These are phyloP conservation scores for Coleophoma cylindrospora DNA, from an alignment of 2,329 filamentous ascomycete species.

Conservation along the genomic window DNA sequence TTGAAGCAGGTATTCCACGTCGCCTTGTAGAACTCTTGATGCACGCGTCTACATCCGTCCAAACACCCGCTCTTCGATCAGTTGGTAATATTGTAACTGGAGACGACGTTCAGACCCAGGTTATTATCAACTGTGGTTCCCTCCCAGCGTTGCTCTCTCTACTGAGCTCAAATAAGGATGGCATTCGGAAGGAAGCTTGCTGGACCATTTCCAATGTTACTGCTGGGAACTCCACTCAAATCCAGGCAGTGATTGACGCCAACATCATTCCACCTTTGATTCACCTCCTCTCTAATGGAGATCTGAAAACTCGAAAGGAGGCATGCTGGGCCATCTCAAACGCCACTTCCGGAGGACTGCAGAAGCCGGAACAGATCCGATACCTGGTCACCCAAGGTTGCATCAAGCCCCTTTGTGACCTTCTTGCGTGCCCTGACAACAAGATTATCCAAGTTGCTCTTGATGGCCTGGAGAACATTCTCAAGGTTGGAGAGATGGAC, in stretches of 20 bases:
- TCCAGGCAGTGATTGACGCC: slow-evolving; percentile 92
- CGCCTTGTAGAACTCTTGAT: slow-evolving; percentile 95
- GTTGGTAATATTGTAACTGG: slow-evolving; percentile 99
- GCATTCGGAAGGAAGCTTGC: slow-evolving; percentile 98
- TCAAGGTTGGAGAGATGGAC: slow-evolving; percentile 98
- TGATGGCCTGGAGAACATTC: slow-evolving; percentile 96
- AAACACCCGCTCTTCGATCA: slow-evolving; percentile 93
- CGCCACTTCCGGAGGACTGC: slow-evolving; percentile 91
- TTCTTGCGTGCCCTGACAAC: slow-evolving; percentile 94
- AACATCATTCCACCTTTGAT: slow-evolving; percentile 96
- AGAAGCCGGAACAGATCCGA: slow-evolving; percentile 98
- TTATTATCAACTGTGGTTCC: slow-evolving; percentile 98
- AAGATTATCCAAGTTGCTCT: slow-evolving; percentile 99
- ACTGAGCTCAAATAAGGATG: slow-evolving; percentile 94
- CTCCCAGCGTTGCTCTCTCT: slow-evolving; percentile 89
- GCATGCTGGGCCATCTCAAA: slow-evolving; percentile 99
- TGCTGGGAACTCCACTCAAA: slow-evolving; percentile 95
- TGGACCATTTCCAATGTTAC: slow-evolving; percentile 99
- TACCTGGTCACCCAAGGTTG: slow-evolving; percentile 91
- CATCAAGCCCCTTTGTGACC: slow-evolving; percentile 95
- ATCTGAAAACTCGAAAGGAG: slow-evolving; percentile 98
- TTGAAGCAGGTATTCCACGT: slow-evolving; percentile 95
- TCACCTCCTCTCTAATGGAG: slow-evolving; percentile 90
- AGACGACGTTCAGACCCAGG: slow-evolving; percentile 97
- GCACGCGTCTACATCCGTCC: slow-evolving; percentile 96